phyloP scores from a whole-genome alignment of 129 eudicot species.

The Helianthus tuberosus region DNA sequence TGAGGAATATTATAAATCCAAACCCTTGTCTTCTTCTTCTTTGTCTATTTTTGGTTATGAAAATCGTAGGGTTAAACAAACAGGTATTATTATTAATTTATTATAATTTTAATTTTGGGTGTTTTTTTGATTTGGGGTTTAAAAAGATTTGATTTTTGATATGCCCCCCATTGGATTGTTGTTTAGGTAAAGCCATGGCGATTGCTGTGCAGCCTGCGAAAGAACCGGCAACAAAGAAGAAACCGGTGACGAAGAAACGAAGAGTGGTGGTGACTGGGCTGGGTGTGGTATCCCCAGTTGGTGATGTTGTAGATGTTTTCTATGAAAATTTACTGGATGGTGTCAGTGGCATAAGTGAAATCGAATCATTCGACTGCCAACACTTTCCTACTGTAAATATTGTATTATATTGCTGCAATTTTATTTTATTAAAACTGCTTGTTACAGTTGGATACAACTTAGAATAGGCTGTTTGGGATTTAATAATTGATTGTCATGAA shows the following conservation, averaged over 20 bases:
- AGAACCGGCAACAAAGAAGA: conserved; percentile 30
- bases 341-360: conserved; percentile 39
- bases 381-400: conserved; percentile 38
- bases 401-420: no score
- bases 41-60: conserved; percentile 14
- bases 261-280: conserved; percentile 40
- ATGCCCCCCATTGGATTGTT: background rate
- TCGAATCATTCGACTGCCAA: conserved; percentile 35
- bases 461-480: no score
- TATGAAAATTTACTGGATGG: conserved; percentile 37
- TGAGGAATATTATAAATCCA: conserved; percentile 28
- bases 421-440: background rate
- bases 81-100: no score
- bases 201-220: conserved; percentile 40
- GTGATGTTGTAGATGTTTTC: conserved; percentile 36
- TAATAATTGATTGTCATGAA: background rate
- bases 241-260: conserved; percentile 27
- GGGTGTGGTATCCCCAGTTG: conserved; percentile 44
- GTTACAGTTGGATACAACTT: no score
- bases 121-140: no score
- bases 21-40: background rate
- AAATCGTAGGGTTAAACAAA: no score
- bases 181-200: conserved; percentile 29
- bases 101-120: no score
- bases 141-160: no score